These are phyloP conservation scores for Hirschfeldia incana DNA, from an alignment of 345 rosid species.

Conservation along the genomic window DNA sequence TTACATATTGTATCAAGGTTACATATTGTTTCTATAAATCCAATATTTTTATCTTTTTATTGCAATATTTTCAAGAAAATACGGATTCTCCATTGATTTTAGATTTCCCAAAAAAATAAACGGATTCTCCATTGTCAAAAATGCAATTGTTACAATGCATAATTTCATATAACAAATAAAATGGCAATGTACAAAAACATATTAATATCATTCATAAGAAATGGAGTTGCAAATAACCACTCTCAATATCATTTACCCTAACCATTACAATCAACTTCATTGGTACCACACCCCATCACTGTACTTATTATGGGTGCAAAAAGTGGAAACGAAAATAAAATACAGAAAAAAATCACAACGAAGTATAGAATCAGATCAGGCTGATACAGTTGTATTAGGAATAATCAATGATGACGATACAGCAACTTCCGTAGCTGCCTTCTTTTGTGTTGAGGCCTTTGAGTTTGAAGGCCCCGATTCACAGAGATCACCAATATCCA, in stretches of 20 bases:
- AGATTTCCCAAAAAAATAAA: too few relatives aligned
- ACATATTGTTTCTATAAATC: too few relatives aligned
- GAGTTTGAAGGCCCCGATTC: slow-evolving; percentile 47
- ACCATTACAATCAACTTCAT: not conserved
- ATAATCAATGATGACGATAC: slow-evolving; percentile 53
- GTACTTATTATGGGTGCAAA: not conserved
- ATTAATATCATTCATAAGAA: slow-evolving; percentile 20
- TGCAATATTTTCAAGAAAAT: too few relatives aligned
- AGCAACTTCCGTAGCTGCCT: slow-evolving; percentile 27
- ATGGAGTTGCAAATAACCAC: slow-evolving; percentile 8
- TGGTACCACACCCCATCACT: not conserved
- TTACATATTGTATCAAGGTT: too few relatives aligned
- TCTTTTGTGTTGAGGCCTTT: slow-evolving; percentile 52
- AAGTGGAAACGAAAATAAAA: not conserved
- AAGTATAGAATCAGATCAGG: slow-evolving; percentile 32
- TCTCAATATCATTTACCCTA: not conserved
- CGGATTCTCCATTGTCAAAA: too few relatives aligned
- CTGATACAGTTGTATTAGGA: slow-evolving; percentile 29
- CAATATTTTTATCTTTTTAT: too few relatives aligned
- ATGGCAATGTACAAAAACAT: not conserved
- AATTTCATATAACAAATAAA: not conserved
- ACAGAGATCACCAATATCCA: slow-evolving; percentile 76
- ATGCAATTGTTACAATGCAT: too few relatives aligned
- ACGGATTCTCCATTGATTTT: too few relatives aligned
- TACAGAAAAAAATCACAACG: not conserved